Conservation (phyloP, 2,329 filamentous ascomycete species). For the Scytalidium sp. region DNA sequence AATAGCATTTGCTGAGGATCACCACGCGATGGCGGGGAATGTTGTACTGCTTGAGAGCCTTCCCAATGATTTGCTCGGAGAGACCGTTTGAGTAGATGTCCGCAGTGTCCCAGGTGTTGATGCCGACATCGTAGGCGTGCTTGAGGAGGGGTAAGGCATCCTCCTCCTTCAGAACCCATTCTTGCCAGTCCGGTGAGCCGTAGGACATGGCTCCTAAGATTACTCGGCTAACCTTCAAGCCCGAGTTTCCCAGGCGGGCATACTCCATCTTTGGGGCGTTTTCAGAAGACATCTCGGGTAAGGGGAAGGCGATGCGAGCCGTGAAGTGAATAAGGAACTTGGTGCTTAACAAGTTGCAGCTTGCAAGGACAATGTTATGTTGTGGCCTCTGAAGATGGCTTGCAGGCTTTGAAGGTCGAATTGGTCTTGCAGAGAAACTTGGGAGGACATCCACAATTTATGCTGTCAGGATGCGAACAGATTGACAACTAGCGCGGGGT, state of each 20-base stretch:
- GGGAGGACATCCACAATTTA: too few relatives aligned
- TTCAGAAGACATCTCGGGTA: too few relatives aligned
- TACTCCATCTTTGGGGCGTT: too few relatives aligned
- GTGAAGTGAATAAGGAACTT: too few relatives aligned
- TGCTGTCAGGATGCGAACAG: too few relatives aligned
- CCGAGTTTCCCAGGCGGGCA: constrained; percentile 40
- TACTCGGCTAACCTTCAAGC: constrained; percentile 49
- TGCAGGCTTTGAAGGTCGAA: too few relatives aligned
- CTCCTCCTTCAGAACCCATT: constrained; percentile 43
- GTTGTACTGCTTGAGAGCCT: constrained; percentile 59
- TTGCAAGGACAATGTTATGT: too few relatives aligned
- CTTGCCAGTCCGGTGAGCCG: constrained; percentile 41
- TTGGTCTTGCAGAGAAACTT: too few relatives aligned
- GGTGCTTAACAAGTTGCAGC: too few relatives aligned
- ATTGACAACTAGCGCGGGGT: too few relatives aligned
- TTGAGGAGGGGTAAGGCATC: constrained; percentile 49
- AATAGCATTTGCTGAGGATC: constrained; percentile 63
- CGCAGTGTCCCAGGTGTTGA: constrained; percentile 46
- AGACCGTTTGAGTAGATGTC: constrained; percentile 50
- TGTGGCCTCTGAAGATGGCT: too few relatives aligned
- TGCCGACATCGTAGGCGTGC: constrained; percentile 50
- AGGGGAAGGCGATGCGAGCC: too few relatives aligned
- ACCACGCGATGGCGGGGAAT: constrained; percentile 65
- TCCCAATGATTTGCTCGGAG: constrained; percentile 49
- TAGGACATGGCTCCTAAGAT: constrained; percentile 50